Evolutionary conservation across 257 asterid species (phyloP), one percentile per base, ranked within the genome.

Genomic region (Ilex asprella): DNA sequence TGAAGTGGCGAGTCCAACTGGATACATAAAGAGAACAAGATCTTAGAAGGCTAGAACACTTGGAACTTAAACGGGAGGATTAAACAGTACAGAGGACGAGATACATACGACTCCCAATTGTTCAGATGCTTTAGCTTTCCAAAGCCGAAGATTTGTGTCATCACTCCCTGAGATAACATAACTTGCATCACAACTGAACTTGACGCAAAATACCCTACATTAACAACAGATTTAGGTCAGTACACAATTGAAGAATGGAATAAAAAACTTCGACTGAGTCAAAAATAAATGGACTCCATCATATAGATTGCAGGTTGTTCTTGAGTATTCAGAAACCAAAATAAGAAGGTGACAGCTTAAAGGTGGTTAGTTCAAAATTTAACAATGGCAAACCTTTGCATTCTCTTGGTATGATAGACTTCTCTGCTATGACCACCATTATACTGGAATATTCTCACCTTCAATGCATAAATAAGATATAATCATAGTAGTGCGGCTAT

Each of bases 111-210:
- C 97, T 82, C 99, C 97, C 70, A 83, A 58, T 73, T 92, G 97
- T 74, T 88, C 99, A 59, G 99, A 80, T 60, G 99, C 99, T 69
- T 82, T 89, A 61, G 99, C 96, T 82, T 92, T 92, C 99, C 99
- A 92, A 63, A 92, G 87, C 54, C 99, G 93, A 70, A 92, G 87
- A 70, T 92, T 92, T 53, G 92, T 79, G 77, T 92, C 99, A 70
- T 92, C 99, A 70, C 99, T 92, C 43, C 99, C 99, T 16, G 99
- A 92, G 62, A 92, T 67, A 29, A 92, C 69, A 44, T 92, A 92
- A 72, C 82, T 89, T 55, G 89, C 95, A 73, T 92, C 96, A 46
- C 84, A 76, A 68, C 89, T 89, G 81, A 84, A 92, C 87, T 86
- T 92, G 61, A 92, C 99, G 73, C 96, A 81, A 75, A 92, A 92